These are phyloP conservation scores for Aegilops tauschii DNA, from an alignment of 176 grass and related monocot species.

Conservation along the genomic window DNA sequence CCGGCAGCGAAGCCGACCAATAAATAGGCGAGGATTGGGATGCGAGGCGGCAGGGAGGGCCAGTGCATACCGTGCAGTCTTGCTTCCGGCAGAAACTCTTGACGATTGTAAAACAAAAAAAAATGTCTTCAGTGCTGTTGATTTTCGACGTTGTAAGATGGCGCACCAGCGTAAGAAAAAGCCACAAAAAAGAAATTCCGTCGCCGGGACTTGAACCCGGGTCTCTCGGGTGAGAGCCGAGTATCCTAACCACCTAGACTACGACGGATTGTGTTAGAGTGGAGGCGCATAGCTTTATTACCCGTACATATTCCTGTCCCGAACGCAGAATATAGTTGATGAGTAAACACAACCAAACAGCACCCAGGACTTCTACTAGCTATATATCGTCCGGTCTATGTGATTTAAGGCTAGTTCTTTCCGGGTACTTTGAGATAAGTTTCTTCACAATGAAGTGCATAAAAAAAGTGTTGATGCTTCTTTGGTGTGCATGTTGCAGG, in stretches of 20 bases:
- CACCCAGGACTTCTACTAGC: no score
- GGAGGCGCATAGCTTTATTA: no score
- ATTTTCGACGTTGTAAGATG: no score
- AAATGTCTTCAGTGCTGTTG: neutral
- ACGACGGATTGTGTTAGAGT: slow-evolving; percentile 29
- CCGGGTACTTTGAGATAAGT: no score
- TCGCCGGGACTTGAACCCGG: slow-evolving; percentile 69
- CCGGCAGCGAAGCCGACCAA: neutral
- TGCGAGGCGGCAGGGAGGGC: neutral
- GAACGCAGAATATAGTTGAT: neutral
- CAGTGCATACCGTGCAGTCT: neutral
- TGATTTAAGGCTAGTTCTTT: neutral
- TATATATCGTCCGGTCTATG: neutral
- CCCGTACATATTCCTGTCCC: no score
- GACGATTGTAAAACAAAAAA: neutral
- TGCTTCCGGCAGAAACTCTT: neutral
- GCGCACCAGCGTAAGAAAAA: neutral
- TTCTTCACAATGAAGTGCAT: no score
- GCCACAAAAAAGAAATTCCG: slow-evolving; percentile 16
- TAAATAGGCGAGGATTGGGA: neutral
- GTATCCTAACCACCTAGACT: slow-evolving; percentile 98
- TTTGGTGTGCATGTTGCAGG: no score
- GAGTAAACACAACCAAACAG: no score
- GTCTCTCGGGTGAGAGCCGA: slow-evolving; percentile 92
- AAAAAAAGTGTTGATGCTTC: no score